phyloP scores from a whole-genome alignment of 2,329 filamentous ascomycete genomes.

The Leptographium wingfieldii region DNA sequence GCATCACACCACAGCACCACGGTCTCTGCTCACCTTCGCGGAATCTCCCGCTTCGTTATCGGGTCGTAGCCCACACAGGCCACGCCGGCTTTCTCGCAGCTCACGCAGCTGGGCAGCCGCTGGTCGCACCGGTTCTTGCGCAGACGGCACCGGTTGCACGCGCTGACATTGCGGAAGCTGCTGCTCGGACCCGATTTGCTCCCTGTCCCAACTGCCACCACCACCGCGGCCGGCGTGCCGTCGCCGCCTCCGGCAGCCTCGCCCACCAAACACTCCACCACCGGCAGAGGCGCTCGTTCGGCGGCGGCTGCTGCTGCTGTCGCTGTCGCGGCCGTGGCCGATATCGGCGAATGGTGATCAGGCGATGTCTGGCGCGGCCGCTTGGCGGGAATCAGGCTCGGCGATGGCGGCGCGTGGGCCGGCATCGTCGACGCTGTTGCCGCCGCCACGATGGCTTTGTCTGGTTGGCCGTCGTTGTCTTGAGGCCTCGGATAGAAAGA shows the following conservation, averaged over 20 bases:
- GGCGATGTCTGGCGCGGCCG: slow-evolving; percentile 43
- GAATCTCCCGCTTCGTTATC: slow-evolving; percentile 91
- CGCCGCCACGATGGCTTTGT: not conserved
- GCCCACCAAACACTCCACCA: not conserved
- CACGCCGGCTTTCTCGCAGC: slow-evolving; percentile 84
- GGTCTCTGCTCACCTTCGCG: slow-evolving; percentile 54
- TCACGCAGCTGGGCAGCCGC: slow-evolving; percentile 76
- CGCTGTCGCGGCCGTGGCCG: not conserved
- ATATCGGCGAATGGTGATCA: not conserved
- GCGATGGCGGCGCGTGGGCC: slow-evolving; percentile 34
- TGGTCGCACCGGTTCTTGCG: slow-evolving; percentile 95
- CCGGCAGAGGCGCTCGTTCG: not conserved
- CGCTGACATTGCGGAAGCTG: slow-evolving; percentile 78
- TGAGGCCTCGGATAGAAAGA: not conserved
- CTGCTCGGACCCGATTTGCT: slow-evolving; percentile 44
- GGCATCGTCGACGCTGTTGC: slow-evolving; percentile 24
- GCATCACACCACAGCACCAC: not conserved
- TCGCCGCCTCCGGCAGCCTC: not conserved
- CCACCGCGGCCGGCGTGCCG: not conserved
- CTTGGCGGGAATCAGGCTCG: slow-evolving; percentile 40
- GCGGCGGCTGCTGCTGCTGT: too few species aligned
- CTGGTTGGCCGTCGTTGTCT: not conserved
- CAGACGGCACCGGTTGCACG: slow-evolving; percentile 83
- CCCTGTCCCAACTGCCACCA: not conserved
- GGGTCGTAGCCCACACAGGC: slow-evolving; percentile 93